phyloP scores from a whole-genome alignment of 306 rosid genomes.

The Castanospermum australe region DNA sequence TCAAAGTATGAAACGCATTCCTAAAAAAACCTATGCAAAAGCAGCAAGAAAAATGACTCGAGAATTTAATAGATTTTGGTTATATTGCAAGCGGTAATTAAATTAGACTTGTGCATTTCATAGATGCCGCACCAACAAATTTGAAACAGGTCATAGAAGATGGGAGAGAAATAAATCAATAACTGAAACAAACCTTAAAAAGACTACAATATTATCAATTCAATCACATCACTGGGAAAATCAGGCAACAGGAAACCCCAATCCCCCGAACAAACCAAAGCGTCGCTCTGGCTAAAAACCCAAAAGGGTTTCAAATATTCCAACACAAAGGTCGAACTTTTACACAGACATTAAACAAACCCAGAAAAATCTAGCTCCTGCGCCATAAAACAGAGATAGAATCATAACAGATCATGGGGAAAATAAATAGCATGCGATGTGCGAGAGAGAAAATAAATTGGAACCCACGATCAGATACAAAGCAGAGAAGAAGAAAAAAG shows the following conservation, averaged over 20 bases:
- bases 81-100: background rate
- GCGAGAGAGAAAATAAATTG: background rate
- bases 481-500: background rate
- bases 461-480: background rate
- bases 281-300: background rate
- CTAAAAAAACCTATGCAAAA: background rate
- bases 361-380: background rate
- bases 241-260: background rate
- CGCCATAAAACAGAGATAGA: background rate
- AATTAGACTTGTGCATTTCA: background rate
- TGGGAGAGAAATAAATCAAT: background rate
- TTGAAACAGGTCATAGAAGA: background rate
- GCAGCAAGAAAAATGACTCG: background rate
- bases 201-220: background rate
- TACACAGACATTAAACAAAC: background rate
- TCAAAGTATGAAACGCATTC: background rate
- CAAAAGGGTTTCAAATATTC: background rate
- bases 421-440: background rate
- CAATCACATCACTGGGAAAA: background rate
- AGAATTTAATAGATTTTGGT: background rate
- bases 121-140: background rate
- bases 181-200: background rate
- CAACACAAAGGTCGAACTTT: background rate
- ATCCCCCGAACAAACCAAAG: background rate
- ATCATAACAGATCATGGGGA: conserved; percentile 15